Conservation (phyloP, 345 rosid genomes). For the Hypericum androsaemum region DNA sequence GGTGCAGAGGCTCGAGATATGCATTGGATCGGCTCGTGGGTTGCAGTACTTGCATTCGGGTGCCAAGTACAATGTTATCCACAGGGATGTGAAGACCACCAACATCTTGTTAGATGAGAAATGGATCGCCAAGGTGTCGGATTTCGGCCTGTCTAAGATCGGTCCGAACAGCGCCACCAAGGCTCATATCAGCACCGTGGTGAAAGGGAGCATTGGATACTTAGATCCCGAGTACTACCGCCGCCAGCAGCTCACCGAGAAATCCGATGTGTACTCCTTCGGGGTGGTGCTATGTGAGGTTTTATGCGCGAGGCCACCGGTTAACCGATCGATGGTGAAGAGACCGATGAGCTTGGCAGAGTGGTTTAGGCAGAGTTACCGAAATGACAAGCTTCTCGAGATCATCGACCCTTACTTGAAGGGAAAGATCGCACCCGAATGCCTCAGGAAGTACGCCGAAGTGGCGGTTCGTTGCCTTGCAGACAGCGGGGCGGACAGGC, state of each 20-base stretch:
- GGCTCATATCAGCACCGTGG: constrained; percentile 38
- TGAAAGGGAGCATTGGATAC: constrained; percentile 47
- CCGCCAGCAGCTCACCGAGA: constrained; percentile 41
- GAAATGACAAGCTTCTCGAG: constrained; percentile 17
- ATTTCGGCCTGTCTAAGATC: constrained; percentile 37
- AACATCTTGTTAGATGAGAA: constrained; percentile 44
- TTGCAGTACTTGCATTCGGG: constrained; percentile 25
- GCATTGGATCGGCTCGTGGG: constrained; percentile 39
- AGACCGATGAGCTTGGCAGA: constrained; percentile 28
- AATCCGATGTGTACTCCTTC: constrained; percentile 65
- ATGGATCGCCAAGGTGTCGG: constrained; percentile 50
- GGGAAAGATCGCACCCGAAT: constrained; percentile 19
- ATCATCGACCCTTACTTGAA: constrained; percentile 34
- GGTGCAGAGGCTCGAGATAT: constrained; percentile 34
- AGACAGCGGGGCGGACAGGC: constrained; percentile 24
- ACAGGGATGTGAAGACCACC: constrained; percentile 45
- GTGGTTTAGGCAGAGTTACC: constrained; percentile 29
- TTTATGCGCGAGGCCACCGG: constrained; percentile 35
- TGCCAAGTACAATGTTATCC: constrained; percentile 30
- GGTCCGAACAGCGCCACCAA: constrained; percentile 31
- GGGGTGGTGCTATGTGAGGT: constrained; percentile 54
- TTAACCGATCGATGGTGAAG: constrained; percentile 12
- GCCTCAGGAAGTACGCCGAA: constrained; percentile 36
- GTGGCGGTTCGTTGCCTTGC: constrained; percentile 30
- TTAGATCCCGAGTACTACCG: constrained; percentile 58